Base-by-base conservation (phyloP, 164 flowering plant genomes). In the Hamamelis virginiana region DNA sequence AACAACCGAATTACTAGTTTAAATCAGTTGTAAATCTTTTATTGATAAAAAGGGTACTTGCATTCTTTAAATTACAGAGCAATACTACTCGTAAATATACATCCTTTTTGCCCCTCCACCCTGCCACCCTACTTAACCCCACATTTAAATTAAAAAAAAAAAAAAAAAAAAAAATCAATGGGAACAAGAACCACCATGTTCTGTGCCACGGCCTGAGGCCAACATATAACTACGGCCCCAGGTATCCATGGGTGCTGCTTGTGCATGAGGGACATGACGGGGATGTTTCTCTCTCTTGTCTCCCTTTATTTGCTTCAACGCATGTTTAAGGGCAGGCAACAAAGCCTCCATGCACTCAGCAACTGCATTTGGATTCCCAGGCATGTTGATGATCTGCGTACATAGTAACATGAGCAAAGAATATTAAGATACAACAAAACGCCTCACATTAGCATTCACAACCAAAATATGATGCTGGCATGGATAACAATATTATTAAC, bases 231-330 rank as follows among this genome's bases (percentile, higher is more conserved):
- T 92, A 1, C 33, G 76, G 71, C 87, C 95, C 97, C 97, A 94
- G 11, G 74, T 79, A 71, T 94, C 93, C 0, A 72, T 62, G 0
- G 92, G 72, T 4, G 75, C 79, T 19, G 94, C 87, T 67, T 83
- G 74, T 18, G 88, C 84, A 77, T 91, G 99, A 56, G 96, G 97
- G 14, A 91, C 78, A 68, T 95, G 98, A 5, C 86, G 84, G 22
- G 96, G 97, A 81, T 95, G 89, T 64, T 95, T 95, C 75, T 92
- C 99, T 79, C 96, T 80, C 76, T 92, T 91, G 84, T 91, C 97
- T 3, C 99, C 99, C 76, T 77, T 87, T 13, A 91, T 73, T 78
- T 95, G 99, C 81, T 85, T 91, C 74, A 95, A 57, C 8, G 93
- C 97, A 66, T 91, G 99, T 75, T 89, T 91, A 44, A 95, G 91